Base-by-base conservation (phyloP, 192 early-diverging fungal genomes). In the Phycomyces blakesleeanus region DNA sequence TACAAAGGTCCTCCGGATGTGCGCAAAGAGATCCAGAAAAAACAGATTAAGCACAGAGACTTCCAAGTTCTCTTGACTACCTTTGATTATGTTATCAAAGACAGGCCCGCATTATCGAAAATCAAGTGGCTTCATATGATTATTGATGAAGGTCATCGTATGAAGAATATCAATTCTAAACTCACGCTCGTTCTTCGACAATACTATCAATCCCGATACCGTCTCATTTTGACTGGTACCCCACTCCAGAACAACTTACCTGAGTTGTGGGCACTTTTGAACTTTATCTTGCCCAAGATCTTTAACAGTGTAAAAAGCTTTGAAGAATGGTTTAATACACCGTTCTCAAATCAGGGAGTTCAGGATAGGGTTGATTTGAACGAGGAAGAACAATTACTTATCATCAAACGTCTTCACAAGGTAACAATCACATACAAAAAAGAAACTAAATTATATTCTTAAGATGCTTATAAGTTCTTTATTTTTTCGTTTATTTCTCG, bases 261-360 rank as follows among this genome's bases (percentile, higher is more conserved):
- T 7, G 95, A 98, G 66, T 76, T 98, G 69, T 97, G 95, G 95
- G 85, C 93, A 0, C 69, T 98, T 49, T 80, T 98, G 49, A 98
- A 97, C 70, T 97, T 98, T 81, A 84, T 97, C 18, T 72, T 97
- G 22, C 96, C 96, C 12, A 91, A 86, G 54, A 93, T 98, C 34
- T 98, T 98, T 72, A 92, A 95, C 65, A 93, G 90, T 62, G 91
- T 91, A 5, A 90, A 96, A 63, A 91, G 85, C 39, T 98, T 98
- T 78, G 96, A 98, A 73, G 95, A 98, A 67, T 98, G 95, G 95
- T 98, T 98, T 82, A 96, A 92, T 68, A 90, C 94, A 11, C 95
- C 95, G 8, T 97, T 98, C 64, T 81, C 89, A 16, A 85, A 78
- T 41, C 74, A 84, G 11, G 87, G 82, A 53, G 88, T 89, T 22